Percentiles rank a stretch among this genome's conserved stretches.
Evolutionary conservation across 331 rosid genomes (phyloP).

Genomic region (Quercus phellos): DNA sequence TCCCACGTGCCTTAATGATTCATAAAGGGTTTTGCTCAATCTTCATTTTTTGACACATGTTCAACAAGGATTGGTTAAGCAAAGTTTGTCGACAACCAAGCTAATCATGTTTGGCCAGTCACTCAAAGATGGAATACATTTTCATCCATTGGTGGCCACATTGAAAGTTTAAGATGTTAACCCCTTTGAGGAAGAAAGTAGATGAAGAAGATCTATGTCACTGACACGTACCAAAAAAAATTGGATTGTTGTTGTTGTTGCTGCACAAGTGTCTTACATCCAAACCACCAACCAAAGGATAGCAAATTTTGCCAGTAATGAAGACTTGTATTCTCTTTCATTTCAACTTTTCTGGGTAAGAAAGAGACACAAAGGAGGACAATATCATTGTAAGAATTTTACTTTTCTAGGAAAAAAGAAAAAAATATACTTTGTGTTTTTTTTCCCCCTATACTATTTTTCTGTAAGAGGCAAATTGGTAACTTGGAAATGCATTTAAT

Average conservation of each 20-base stretch:
- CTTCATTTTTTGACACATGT: conserved; percentile 5
- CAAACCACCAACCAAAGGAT: neutral
- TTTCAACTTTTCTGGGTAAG: no score
- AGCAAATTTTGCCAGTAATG: neutral
- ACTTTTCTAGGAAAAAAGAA: no score
- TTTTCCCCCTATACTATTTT: no score
- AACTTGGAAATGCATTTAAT: no score
- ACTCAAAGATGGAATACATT: neutral
- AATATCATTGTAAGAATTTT: no score
- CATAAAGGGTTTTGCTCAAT: no score
- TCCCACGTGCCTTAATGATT: conserved; percentile 13
- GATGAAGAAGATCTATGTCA: neutral
- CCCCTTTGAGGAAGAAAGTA: conserved; percentile 3
- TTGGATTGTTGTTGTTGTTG: conserved; percentile 6
- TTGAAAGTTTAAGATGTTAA: conserved; percentile 21
- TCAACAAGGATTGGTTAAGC: conserved; percentile 6
- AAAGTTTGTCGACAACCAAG: conserved; percentile 17
- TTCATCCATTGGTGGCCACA: neutral
- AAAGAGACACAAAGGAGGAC: no score
- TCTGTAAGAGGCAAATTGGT: no score
- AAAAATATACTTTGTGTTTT: no score
- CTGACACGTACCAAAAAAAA: neutral
- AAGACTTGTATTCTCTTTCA: no score
- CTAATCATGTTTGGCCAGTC: conserved; percentile 1
- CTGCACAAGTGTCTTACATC: neutral